These are phyloP conservation scores for Suillus occidentalis DNA, from an alignment of 768 basidiomycete species.

Conservation along the genomic window DNA sequence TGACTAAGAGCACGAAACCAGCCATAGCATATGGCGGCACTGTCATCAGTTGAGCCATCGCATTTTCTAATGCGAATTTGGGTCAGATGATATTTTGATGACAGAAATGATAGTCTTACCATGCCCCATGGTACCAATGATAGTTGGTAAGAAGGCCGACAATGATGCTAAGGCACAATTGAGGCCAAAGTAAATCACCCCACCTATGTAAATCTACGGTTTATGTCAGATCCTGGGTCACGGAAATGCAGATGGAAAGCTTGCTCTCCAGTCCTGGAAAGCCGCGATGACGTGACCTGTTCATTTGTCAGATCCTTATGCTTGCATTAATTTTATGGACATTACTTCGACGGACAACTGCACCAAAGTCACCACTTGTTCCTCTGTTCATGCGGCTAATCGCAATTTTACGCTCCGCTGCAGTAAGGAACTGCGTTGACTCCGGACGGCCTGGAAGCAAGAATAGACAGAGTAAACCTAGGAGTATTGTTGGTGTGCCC, in stretches of 20 bases:
- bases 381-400: conserved; percentile 41
- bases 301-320: conserved; percentile 4
- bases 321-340: neutral
- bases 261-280: conserved; percentile 46
- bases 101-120: conserved; percentile 29
- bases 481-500: conserved; percentile 54
- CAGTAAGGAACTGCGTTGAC: conserved; percentile 34
- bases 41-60: conserved; percentile 48
- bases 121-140: conserved; percentile 50
- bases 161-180: conserved; percentile 50
- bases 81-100: neutral
- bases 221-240: conserved; percentile 10
- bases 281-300: conserved; percentile 44
- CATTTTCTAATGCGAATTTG: conserved; percentile 30
- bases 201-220: conserved; percentile 42
- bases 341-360: conserved; percentile 41
- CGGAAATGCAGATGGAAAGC: neutral
- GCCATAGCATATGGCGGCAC: conserved; percentile 55
- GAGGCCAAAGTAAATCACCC: conserved; percentile 48
- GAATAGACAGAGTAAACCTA: conserved; percentile 29
- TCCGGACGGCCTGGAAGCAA: conserved; percentile 33
- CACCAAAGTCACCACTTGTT: conserved; percentile 41
- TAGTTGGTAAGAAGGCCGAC: conserved; percentile 55
- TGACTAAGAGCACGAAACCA: conserved; percentile 34
- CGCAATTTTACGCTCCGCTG: conserved; percentile 33